Base-by-base conservation (phyloP, 2,329 filamentous ascomycete species). In the Fusarium burgessii region DNA sequence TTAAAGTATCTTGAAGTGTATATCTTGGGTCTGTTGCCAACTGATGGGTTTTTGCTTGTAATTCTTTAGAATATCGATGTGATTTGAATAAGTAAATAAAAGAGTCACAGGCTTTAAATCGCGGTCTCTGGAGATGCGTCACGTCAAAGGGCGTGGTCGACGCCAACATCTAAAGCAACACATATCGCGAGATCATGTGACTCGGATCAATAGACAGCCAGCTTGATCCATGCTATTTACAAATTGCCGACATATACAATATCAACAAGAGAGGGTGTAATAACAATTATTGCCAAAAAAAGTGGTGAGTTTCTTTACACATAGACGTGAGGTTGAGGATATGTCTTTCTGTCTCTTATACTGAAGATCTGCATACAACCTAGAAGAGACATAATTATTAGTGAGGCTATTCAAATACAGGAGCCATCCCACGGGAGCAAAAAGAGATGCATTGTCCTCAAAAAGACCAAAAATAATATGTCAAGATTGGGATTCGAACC, bases 171-270 rank as follows among this genome's bases (percentile, higher is more conserved):
- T 23, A 77, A 59, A 77, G 75, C 74, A 76, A 76, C 74, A 76
- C 74, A 65, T 25, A 75, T 75, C 75, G 61, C 74, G 71, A 70
- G 59, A 66, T 77, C 75, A 77, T 75, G 75, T 77, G 75, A 77
- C 50, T 13, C 32, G 18, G 11, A n/a, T 25, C 35, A n/a, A 40
- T 2, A n/a, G 13, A 33, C 17, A 51, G 36, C 36, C 36, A 11
- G 18, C 7, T 18, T 38, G 18, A n/a, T n/a, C 29, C 10, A n/a
- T 12, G 10, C 12, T 12, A 15, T 12, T 6, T 15, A 38, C 18
- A 18, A n/a, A 12, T n/a, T 11, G 36, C 36, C 18, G 18, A 38
- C 18, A 11, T 38, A 38, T 38, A 38, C 12, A 18, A 12, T 4
- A 38, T 38, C 17, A 12, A 38, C 10, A 38, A 38, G 36, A 38